These are phyloP conservation scores for Apiospora malaysiana DNA, from an alignment of 2,329 filamentous ascomycete genomes.

Conservation along the genomic window DNA sequence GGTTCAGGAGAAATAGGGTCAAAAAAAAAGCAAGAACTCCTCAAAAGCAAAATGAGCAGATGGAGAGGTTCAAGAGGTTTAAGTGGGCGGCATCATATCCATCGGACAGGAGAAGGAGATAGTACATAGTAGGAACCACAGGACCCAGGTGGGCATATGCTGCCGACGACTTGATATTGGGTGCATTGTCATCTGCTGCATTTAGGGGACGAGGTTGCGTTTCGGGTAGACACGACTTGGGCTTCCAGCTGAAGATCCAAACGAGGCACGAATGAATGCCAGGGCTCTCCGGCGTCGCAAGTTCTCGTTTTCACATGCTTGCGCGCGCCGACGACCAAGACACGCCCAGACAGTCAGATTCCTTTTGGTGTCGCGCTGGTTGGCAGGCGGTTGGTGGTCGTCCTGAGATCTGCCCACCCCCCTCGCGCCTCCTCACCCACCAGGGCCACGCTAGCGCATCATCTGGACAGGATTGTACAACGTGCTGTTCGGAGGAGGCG, in stretches of 20 bases:
- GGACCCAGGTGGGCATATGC: neutral
- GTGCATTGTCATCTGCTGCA: slow-evolving; percentile 10
- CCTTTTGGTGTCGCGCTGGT: slow-evolving; percentile 1
- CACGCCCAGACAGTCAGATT: neutral
- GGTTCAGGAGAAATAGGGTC: slow-evolving; percentile 7
- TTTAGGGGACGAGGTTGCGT: neutral
- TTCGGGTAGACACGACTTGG: slow-evolving; percentile 4
- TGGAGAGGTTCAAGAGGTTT: neutral
- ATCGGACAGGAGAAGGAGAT: neutral
- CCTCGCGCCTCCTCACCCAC: neutral
- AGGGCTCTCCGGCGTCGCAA: neutral
- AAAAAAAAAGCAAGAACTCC: neutral
- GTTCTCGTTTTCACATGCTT: slow-evolving; percentile 13
- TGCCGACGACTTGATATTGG: neutral
- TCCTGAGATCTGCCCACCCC: neutral
- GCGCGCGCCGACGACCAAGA: neutral
- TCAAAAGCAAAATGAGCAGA: neutral
- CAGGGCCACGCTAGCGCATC: neutral
- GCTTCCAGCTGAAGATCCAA: neutral
- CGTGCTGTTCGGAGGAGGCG: neutral
- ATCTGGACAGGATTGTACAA: slow-evolving; percentile 12
- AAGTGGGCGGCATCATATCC: neutral
- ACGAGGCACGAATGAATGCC: slow-evolving; percentile 9
- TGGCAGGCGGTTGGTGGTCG: slow-evolving; percentile 9
- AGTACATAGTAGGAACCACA: neutral